phyloP scores from a whole-genome alignment of 2,329 filamentous ascomycete species.

The Pseudogymnoascus sp. region DNA sequence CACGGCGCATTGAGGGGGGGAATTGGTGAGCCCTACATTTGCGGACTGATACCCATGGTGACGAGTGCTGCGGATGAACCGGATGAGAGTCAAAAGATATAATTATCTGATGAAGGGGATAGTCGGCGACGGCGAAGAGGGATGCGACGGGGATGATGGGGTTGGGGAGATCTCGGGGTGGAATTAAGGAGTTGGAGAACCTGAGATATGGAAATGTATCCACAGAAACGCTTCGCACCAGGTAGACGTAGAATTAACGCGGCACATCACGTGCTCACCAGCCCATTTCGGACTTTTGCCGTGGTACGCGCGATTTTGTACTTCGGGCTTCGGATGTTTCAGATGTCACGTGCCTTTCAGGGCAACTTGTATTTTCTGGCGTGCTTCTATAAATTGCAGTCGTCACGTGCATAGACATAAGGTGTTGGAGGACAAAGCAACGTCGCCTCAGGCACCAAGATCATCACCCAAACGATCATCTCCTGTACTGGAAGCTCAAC shows the following conservation, averaged over 20 bases:
- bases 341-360: background rate
- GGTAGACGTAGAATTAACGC: constrained; percentile 6
- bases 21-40: background rate
- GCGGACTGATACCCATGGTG: constrained; percentile 1
- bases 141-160: constrained; percentile 3
- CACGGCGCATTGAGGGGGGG: background rate
- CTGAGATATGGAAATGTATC: constrained; percentile 5
- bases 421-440: background rate
- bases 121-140: background rate
- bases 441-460: background rate
- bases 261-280: background rate
- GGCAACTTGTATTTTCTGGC: background rate
- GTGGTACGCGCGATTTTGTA: background rate
- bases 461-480: constrained; percentile 5
- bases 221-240: constrained; percentile 7
- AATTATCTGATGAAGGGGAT: background rate
- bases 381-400: background rate
- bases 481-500: constrained; percentile 5
- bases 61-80: constrained; percentile 3
- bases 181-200: background rate
- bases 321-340: background rate
- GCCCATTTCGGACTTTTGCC: background rate
- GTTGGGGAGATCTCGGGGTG: background rate
- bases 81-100: background rate
- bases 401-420: background rate